Conservation (phyloP, 306 rosid genomes). For the Castanopsis chinensis region DNA sequence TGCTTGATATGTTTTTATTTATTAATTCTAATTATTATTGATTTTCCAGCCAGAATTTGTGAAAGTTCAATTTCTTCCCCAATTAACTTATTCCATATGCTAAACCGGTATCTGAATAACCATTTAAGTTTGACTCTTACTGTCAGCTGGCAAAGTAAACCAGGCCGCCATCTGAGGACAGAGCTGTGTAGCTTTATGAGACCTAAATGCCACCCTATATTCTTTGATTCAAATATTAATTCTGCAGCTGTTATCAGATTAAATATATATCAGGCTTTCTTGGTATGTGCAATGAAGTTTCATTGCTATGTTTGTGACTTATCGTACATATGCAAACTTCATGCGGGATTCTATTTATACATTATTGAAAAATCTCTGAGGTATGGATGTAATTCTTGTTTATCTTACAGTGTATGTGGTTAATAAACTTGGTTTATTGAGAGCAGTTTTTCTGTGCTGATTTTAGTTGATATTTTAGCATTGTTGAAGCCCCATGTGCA, state of each 20-base stretch:
- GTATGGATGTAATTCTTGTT: conserved; percentile 4
- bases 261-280: conserved; percentile 66
- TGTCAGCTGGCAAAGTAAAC: too few relatives aligned
- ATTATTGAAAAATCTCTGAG: conserved; percentile 60
- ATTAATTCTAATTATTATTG: neutral
- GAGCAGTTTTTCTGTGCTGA: conserved; percentile 7
- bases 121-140: too few relatives aligned
- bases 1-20: neutral
- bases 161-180: too few relatives aligned
- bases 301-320: too few relatives aligned
- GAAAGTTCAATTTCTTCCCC: neutral
- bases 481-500: neutral
- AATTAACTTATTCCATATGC: conserved; percentile 32
- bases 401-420: neutral
- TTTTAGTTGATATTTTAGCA: conserved; percentile 15
- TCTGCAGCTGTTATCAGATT: conserved; percentile 79
- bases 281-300: too few relatives aligned
- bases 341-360: conserved; percentile 20
- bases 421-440: neutral
- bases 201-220: conserved; percentile 84
- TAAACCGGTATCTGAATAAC: neutral
- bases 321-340: conserved; percentile 47
- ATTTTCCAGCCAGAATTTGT: neutral
- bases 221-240: conserved; percentile 83
- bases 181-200: neutral